phyloP scores from a whole-genome alignment of 2,329 filamentous ascomycete genomes.

The Fusarium humuli region DNA sequence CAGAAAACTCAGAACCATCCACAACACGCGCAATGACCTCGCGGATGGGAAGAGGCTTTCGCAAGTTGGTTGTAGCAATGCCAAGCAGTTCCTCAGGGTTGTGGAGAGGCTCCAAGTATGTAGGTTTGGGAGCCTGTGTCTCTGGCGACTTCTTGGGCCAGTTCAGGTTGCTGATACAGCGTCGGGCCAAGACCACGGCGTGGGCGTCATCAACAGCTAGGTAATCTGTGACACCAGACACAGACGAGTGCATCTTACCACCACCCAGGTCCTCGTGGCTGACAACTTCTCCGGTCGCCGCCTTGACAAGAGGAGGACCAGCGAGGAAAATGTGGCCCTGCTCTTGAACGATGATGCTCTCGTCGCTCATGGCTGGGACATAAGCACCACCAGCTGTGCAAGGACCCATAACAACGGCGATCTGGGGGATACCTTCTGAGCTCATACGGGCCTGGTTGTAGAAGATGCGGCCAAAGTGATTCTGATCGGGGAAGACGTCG shows the following conservation, averaged over 20 bases:
- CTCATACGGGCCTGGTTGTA: conserved; percentile 98
- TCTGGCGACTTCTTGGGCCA: conserved; percentile 70
- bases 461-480: conserved; percentile 97
- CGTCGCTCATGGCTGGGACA: conserved; percentile 96
- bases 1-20: conserved; percentile 88
- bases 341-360: conserved; percentile 94
- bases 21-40: conserved; percentile 94
- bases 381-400: conserved; percentile 97
- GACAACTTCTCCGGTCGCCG: conserved; percentile 92
- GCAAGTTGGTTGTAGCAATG: conserved; percentile 90
- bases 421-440: conserved; percentile 86
- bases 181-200: conserved; percentile 84
- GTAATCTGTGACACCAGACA: conserved; percentile 95
- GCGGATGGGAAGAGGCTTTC: conserved; percentile 84
- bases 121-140: conserved; percentile 52
- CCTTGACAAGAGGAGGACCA: conserved; percentile 93
- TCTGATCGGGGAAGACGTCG: conserved; percentile 93
- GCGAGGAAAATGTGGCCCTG: conserved; percentile 99
- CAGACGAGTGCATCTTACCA: conserved; percentile 87
- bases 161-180: conserved; percentile 90
- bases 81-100: conserved; percentile 83
- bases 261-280: conserved; percentile 92
- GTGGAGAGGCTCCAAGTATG: conserved; percentile 82
- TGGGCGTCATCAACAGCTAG: conserved; percentile 94
- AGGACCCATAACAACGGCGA: conserved; percentile 95